These are phyloP conservation scores for Saturnispora saitoi DNA, from an alignment of 805 yeast species.

Conservation along the genomic window DNA sequence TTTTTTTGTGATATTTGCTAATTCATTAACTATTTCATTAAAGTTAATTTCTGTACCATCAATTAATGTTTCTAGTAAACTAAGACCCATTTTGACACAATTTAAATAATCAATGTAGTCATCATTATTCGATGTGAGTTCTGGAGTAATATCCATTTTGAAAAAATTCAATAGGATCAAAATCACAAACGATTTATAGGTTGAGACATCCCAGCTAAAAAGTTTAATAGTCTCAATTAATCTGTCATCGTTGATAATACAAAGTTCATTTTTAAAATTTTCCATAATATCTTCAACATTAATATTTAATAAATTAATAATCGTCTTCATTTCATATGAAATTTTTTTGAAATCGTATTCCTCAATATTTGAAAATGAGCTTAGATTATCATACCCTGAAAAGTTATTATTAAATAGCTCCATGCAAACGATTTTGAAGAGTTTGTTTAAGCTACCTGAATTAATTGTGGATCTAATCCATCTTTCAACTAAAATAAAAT, in stretches of 20 bases:
- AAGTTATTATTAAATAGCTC: constrained; percentile 37
- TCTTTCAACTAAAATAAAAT: constrained; percentile 34
- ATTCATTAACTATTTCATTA: constrained; percentile 21
- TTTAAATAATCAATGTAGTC: constrained; percentile 26
- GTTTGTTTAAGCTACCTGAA: constrained; percentile 49
- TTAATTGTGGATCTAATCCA: constrained; percentile 40
- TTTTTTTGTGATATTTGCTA: constrained; percentile 14
- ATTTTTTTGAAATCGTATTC: constrained; percentile 56
- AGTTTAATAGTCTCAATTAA: constrained; percentile 35
- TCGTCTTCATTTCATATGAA: constrained; percentile 48
- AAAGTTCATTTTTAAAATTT: constrained; percentile 48
- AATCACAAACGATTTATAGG: constrained; percentile 51
- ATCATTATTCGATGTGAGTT: constrained; percentile 13
- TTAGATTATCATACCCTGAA: constrained; percentile 14
- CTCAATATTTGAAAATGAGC: not conserved
- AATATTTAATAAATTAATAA: constrained; percentile 44
- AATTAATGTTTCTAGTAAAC: constrained; percentile 37
- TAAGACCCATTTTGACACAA: constrained; percentile 36
- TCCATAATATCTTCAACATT: constrained; percentile 37
- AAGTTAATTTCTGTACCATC: constrained; percentile 54
- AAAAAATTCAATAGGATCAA: constrained; percentile 41
- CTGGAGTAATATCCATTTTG: constrained; percentile 16
- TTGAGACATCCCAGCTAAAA: constrained; percentile 44
- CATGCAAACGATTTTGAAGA: constrained; percentile 50
- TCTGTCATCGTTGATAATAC: constrained; percentile 41